phyloP scores from a whole-genome alignment of 805 yeast genomes.

The Metschnikowia bowlesiae region DNA sequence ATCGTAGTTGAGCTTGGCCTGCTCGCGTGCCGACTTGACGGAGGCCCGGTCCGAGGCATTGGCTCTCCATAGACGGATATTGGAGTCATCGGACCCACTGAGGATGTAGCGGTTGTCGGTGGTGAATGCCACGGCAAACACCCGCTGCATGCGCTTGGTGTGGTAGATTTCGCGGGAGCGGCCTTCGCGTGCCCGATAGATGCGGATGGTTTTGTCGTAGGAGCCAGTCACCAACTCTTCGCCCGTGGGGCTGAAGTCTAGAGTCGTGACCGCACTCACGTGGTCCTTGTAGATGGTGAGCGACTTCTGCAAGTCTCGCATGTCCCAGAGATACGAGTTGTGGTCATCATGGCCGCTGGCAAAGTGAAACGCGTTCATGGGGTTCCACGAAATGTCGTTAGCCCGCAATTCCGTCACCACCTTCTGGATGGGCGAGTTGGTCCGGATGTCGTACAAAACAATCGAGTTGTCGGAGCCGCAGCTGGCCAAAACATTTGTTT shows the following conservation, averaged over 20 bases:
- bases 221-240: conserved; percentile 94
- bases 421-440: conserved; percentile 89
- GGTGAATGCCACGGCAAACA: conserved; percentile 76
- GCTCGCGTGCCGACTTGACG: conserved; percentile 74
- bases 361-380: conserved; percentile 93
- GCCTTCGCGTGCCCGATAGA: conserved; percentile 71
- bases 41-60: conserved; percentile 79
- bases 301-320: conserved; percentile 84
- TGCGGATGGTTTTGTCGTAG: conserved; percentile 87
- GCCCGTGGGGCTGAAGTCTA: conserved; percentile 96
- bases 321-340: conserved; percentile 90
- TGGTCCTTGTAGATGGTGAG: conserved; percentile 89
- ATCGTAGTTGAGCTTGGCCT: conserved; percentile 84
- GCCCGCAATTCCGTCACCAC: conserved; percentile 77
- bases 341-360: conserved; percentile 94
- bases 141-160: conserved; percentile 96
- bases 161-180: conserved; percentile 95
- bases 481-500: conserved; percentile 82
- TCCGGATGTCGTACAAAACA: conserved; percentile 84
- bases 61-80: conserved; percentile 89
- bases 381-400: conserved; percentile 91
- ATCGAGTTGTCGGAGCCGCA: conserved; percentile 83
- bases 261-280: conserved; percentile 90
- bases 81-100: conserved; percentile 95
- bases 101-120: conserved; percentile 86